Evolutionary conservation across 768 basidiomycete species (phyloP).

Genomic region (Cyathus striatus): DNA sequence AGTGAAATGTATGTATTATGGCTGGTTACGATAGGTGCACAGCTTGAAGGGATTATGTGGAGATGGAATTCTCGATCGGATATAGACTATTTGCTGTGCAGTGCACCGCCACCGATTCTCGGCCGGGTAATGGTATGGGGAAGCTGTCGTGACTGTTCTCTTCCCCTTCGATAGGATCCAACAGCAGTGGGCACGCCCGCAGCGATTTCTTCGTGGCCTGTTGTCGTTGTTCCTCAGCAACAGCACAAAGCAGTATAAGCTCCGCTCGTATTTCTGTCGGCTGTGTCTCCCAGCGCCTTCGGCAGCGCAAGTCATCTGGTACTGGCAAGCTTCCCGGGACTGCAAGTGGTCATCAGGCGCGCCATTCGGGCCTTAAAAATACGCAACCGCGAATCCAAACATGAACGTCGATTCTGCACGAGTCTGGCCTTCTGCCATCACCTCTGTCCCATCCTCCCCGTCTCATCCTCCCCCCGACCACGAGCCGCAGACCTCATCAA

Average conservation of each 20-base stretch:
- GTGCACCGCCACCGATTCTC: slow-evolving; percentile 32
- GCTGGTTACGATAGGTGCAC: slow-evolving; percentile 15
- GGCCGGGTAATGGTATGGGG: too few relatives aligned
- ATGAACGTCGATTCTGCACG: slow-evolving; percentile 16
- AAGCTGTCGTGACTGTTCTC: too few relatives aligned
- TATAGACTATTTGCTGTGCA: slow-evolving; percentile 33
- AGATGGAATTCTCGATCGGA: slow-evolving; percentile 16
- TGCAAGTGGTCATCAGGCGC: slow-evolving; percentile 1
- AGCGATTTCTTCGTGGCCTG: too few relatives aligned
- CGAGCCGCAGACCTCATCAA: slow-evolving; percentile 22
- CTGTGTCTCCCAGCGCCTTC: slow-evolving; percentile 1
- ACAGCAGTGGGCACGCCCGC: too few relatives aligned
- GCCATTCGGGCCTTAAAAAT: slow-evolving; percentile 5
- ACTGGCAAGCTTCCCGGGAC: neutral
- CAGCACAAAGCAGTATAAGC: neutral
- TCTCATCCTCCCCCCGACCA: slow-evolving; percentile 16
- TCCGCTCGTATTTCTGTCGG: too few relatives aligned
- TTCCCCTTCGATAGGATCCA: too few relatives aligned
- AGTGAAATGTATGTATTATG: neutral
- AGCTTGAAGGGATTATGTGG: slow-evolving; percentile 19
- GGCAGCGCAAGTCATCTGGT: neutral
- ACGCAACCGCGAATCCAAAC: neutral
- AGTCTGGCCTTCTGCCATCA: slow-evolving; percentile 21
- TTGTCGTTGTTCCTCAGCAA: too few relatives aligned
- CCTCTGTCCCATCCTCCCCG: slow-evolving; percentile 13